Base-by-base conservation (phyloP, 352 stramenopile species). In the Pythium brassicae region DNA sequence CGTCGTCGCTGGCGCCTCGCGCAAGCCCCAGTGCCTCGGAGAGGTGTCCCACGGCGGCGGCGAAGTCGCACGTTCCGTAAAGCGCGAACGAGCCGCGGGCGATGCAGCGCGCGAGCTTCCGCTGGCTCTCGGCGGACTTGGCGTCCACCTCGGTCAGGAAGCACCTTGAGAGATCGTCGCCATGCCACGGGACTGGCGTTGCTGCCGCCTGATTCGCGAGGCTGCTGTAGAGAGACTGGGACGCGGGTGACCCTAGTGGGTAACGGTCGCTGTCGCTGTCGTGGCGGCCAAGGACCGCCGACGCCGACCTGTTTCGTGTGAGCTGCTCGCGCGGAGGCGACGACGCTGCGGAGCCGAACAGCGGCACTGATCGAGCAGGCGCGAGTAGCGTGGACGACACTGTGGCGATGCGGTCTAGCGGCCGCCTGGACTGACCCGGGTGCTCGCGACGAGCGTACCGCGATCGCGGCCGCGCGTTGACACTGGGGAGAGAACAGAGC, bases 131-230 rank as follows among this genome's bases (percentile, higher is more conserved):
- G 1, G 46, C 50, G 0, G 61, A 53, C 32, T 71, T 72, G 23
- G 71, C 76, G 39, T 89, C 78, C 23, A 91, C 52, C 42, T 89
- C 83, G 2, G 83, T 93, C 44, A 93, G 66, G 60, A 93, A 93
- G 53, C 86, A 87, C 51, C 72, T 85, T 15, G 72, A 65, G 19
- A 74, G 51, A 8, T 84, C 73, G 26, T 78, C 55, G 7, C 84
- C 70, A 12, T 61, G 70, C 54, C 61, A 69, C 3, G 45, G 27
- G 2, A 12, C 23, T 3, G 62, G 53, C 11, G 61, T 59, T 12
- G 42, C 26, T 48, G 62, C 35, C 26, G 23, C 20, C 34, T 57
- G 19, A 17, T 34, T 20, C 61, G 52, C 5, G 10, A 6, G 25
- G 10, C 8, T 1, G 53, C 9, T 46, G 19, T 23, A 20, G 19